Evolutionary conservation across 352 stramenopile species (phyloP).

Genomic region (Pythium angustatum): DNA sequence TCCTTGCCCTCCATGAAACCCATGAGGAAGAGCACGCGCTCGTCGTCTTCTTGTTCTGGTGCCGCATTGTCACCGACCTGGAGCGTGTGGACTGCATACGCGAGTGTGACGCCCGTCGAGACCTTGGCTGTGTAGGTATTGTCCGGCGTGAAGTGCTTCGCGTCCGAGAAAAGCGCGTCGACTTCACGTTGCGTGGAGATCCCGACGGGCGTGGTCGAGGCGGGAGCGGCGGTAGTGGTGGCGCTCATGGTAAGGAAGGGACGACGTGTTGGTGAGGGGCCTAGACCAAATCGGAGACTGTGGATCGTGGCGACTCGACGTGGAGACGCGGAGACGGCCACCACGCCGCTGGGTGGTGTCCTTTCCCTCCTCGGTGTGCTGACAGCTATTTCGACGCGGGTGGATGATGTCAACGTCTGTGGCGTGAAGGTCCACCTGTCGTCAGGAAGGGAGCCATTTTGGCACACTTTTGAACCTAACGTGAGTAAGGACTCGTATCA

Average conservation of each 20-base stretch:
- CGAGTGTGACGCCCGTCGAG: conserved; percentile 48
- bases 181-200: conserved; percentile 49
- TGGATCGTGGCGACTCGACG: too few relatives aligned
- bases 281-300: neutral
- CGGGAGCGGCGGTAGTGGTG: neutral
- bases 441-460: too few relatives aligned
- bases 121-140: conserved; percentile 29
- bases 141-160: conserved; percentile 40
- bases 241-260: neutral
- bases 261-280: neutral
- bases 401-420: too few relatives aligned
- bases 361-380: too few relatives aligned
- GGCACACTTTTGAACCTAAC: too few relatives aligned
- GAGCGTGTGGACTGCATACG: conserved; percentile 46
- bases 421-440: too few relatives aligned
- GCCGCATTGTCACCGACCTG: conserved; percentile 2
- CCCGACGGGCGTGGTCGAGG: conserved; percentile 32
- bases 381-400: too few relatives aligned
- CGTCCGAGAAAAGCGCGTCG: conserved; percentile 46
- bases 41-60: conserved; percentile 22
- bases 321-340: too few relatives aligned
- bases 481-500: too few relatives aligned
- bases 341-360: too few relatives aligned
- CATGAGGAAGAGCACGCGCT: conserved; percentile 55
- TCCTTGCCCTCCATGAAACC: conserved; percentile 59